Base-by-base conservation (phyloP, 2,329 filamentous ascomycete species). In the Aspergillus arachidicola region DNA sequence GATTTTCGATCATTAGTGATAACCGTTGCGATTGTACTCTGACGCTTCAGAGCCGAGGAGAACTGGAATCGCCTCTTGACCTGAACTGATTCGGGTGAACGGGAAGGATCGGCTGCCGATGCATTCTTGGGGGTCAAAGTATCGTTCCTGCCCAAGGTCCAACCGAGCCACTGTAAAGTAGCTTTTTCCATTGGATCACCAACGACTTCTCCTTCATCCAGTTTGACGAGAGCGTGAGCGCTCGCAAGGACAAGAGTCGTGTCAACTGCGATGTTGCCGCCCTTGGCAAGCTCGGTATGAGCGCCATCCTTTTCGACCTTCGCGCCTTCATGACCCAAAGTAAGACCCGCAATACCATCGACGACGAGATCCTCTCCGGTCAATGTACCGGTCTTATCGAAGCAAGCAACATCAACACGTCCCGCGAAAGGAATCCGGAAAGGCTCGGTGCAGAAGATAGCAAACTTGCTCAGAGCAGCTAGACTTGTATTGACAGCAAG, bases 111-210 rank as follows among this genome's bases (percentile, higher is more conserved):
- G 3, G 79, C 75, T 12, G 83, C 78, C 6, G 70, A 61, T 34
- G 67, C 66, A 54, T 69, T 68, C 75, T 91, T 93, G 77, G 88
- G 91, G 32, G 88, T 88, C 19, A 99, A 86, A 36, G 86, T 89
- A 73, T 99, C 94, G 69, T 97, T 95, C 73, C 88, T 90, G 55
- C 94, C 94, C n/a, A 99, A 85, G 61, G 86, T 89, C 95, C 95
- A 99, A 59, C 94, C 94, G 12, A 99, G 88, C 61, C 94, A 93
- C 56, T 86, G 83, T 32, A 99, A 83, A 1, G 95, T 98, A 51
- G 95, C 95, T 80, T 98, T 98, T 76, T 99, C 95, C 95, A 99
- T 99, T 2, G 95, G 95, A 74, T 99, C 95, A 72, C 95, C 95
- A 51, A 99, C 95, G 70, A 98, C 91, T 14, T 99, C 95, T 23